phyloP scores from a whole-genome alignment of 108 stramenopile genomes.

The Aureococcus anophagefferens region DNA sequence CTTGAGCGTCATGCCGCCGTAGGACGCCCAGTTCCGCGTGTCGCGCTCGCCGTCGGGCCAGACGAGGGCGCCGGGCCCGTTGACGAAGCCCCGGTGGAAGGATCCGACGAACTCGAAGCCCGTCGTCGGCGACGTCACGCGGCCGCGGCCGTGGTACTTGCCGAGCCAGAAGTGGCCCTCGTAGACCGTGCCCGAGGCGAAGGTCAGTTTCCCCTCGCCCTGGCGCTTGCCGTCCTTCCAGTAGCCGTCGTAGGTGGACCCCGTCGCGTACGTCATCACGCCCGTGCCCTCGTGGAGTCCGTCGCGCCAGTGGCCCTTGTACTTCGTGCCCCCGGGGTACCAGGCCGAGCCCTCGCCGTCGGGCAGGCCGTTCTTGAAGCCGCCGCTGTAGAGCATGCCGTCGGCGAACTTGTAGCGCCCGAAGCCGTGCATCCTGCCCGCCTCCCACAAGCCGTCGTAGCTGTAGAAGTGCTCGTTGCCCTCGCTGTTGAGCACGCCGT shows the following conservation, averaged over 20 bases:
- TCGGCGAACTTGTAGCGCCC: conserved; percentile 22
- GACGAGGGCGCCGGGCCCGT: neutral
- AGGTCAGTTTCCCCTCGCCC: conserved; percentile 22
- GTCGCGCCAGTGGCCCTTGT: conserved; percentile 17
- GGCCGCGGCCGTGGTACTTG: conserved; percentile 3
- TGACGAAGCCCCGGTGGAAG: neutral
- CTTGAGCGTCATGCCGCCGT: neutral
- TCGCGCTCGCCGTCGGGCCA: neutral
- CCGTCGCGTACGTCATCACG: conserved; percentile 10
- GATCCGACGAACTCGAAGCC: neutral
- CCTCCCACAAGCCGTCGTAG: conserved; percentile 26
- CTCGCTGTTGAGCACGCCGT: conserved; percentile 11
- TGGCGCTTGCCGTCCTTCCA: conserved; percentile 15
- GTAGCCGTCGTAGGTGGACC: conserved; percentile 21
- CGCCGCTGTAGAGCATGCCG: conserved; percentile 11
- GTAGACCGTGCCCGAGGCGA: conserved; percentile 8
- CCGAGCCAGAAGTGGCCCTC: conserved; percentile 13
- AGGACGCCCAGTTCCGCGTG: neutral
- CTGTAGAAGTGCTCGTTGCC: conserved; percentile 24
- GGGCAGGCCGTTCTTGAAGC: conserved; percentile 5
- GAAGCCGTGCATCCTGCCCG: conserved; percentile 12
- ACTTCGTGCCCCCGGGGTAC: conserved; percentile 12
- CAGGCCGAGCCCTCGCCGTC: conserved; percentile 18
- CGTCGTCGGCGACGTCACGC: neutral
- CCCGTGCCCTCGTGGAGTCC: conserved; percentile 7